Evolutionary conservation across 2,329 filamentous ascomycete species (phyloP), one percentile per base, ranked within the genome.

Genomic region (Mariannaea elegans): DNA sequence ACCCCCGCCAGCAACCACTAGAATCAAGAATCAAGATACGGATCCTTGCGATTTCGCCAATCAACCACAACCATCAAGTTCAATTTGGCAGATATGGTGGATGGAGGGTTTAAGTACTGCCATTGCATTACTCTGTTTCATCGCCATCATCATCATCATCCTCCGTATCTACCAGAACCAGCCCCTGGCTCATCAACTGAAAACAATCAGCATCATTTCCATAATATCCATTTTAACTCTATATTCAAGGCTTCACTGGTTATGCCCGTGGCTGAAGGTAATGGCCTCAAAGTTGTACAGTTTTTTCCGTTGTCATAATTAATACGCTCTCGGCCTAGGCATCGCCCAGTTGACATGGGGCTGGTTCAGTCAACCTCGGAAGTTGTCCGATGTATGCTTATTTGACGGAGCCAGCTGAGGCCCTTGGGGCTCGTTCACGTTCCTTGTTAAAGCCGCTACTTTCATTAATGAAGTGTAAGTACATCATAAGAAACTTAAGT

Each of bases 191-290:
- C 5, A 31, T 3, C 16, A 13, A 19, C 44, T 23, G 4, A 7
- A 46, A 3, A 16, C 16, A 13, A 23, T 46, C 13, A 31, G 14
- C 23, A 46, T 32, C 44, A 46, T 31, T 7, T 45, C 24, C 16
- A n/a, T 46, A 13, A 32, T 46, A 18, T 46, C 44, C 2, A 31
- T 46, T 46, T 32, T 14, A 46, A 8, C 9, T 7, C 44, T 2
- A 9, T 46, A 8, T 32, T 46, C 27, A 46, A 45, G 24, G 44
- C 44, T 3, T 23, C 44, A 12, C 31, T 46, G 14, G 31, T 46
- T 4, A 46, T 46, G 44, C 44, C 44, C 10, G 24, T 46, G 5
- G 23, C 44, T n/a, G 44, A 46, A 46, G 44, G 44, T 46, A 45
- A 18, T 7, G 38, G 7, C 32, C 32, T n/a, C 14, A 10, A 7